phyloP scores from a whole-genome alignment of 345 rosid genomes.

The Melaleuca quinquenervia region DNA sequence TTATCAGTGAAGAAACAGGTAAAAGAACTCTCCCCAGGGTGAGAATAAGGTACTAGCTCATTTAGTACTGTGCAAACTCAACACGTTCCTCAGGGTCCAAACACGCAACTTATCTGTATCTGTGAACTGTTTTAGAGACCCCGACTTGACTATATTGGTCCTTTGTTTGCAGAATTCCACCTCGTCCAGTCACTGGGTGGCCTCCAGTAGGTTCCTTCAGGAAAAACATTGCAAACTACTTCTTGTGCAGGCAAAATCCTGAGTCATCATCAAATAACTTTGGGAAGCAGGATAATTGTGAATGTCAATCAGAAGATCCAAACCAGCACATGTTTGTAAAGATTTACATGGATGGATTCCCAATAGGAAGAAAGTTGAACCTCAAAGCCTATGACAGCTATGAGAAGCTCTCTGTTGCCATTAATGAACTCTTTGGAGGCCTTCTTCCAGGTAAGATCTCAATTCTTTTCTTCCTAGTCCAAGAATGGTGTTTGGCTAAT shows the following conservation, averaged over 20 bases:
- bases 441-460: conserved; percentile 22
- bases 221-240: conserved; percentile 16
- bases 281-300: not conserved
- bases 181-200: conserved; percentile 28
- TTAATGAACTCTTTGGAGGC: conserved; percentile 33
- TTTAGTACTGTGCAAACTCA: not conserved
- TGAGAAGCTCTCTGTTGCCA: conserved; percentile 26
- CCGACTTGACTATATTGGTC: not conserved
- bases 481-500: not conserved
- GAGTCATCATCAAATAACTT: not conserved
- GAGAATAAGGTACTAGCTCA: not conserved
- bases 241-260: not conserved
- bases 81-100: not conserved
- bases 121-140: not conserved
- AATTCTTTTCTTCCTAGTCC: not conserved
- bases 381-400: conserved; percentile 32
- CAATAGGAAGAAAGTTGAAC: conserved; percentile 38
- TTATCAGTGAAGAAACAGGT: not conserved
- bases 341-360: conserved; percentile 38
- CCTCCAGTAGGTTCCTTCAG: conserved; percentile 37
- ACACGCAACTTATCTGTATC: not conserved
- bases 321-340: conserved; percentile 18
- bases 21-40: not conserved
- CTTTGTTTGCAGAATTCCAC: conserved; percentile 14
- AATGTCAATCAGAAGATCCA: not conserved